Percentiles rank a stretch among this genome's conserved stretches.
Evolutionary conservation across 1,139 yeast genomes (phyloP).

Genomic region (Taphrina pruni): DNA sequence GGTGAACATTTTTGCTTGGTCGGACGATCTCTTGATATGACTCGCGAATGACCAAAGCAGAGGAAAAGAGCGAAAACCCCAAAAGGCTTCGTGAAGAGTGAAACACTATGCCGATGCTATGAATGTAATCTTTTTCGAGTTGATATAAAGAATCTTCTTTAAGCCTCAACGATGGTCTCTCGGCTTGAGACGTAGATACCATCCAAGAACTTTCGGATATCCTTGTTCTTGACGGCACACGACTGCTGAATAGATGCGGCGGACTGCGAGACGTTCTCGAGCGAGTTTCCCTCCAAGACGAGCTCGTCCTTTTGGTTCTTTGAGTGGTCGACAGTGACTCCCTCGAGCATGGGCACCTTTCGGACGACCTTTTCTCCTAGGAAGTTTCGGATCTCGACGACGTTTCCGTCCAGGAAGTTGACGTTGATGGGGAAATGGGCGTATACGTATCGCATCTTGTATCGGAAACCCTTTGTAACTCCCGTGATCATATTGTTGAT

Average conservation of each 20-base stretch:
- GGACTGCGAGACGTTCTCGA: slow-evolving; percentile 96
- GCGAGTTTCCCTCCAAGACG: slow-evolving; percentile 90
- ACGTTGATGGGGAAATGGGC: slow-evolving; percentile 99
- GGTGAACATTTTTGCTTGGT: slow-evolving; percentile 17
- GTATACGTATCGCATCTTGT: slow-evolving; percentile 99
- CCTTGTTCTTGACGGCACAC: slow-evolving; percentile 99
- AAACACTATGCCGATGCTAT: slow-evolving; percentile 34
- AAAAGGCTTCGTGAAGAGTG: background rate
- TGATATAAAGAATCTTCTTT: background rate
- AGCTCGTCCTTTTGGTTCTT: slow-evolving; percentile 92
- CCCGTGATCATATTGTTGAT: slow-evolving; percentile 94
- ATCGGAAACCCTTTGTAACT: slow-evolving; percentile 93
- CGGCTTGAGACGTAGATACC: slow-evolving; percentile 97
- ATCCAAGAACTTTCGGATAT: slow-evolving; percentile 99
- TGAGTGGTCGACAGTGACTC: slow-evolving; percentile 86
- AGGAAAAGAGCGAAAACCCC: slow-evolving; percentile 2
- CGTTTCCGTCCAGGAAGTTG: slow-evolving; percentile 77
- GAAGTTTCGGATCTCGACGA: slow-evolving; percentile 97
- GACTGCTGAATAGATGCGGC: slow-evolving; percentile 98
- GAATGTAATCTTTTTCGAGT: slow-evolving; percentile 4
- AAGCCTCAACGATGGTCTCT: slow-evolving; percentile 75
- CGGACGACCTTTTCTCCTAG: slow-evolving; percentile 98
- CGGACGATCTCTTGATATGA: slow-evolving; percentile 28
- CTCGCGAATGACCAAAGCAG: slow-evolving; percentile 36
- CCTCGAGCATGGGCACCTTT: slow-evolving; percentile 80